These are phyloP conservation scores for Wickerhamomyces sp. DNA, from an alignment of 1,139 yeast genomes.

Conservation along the genomic window DNA sequence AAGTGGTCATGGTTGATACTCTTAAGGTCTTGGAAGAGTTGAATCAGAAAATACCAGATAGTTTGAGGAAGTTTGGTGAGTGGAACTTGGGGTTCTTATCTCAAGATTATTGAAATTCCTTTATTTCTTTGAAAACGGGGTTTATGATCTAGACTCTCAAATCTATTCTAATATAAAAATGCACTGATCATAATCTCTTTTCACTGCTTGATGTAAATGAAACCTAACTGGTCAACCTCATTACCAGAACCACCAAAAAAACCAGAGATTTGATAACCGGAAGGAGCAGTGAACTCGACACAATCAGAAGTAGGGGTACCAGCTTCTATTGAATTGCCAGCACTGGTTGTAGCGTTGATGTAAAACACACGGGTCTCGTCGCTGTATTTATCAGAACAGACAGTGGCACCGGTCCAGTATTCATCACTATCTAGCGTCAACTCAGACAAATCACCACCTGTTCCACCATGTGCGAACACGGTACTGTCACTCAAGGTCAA, in stretches of 20 bases:
- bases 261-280: conserved; percentile 8
- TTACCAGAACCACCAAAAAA: conserved; percentile 8
- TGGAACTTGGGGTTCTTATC: conserved; percentile 29
- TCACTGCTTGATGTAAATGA: conserved; percentile 5
- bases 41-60: conserved; percentile 30
- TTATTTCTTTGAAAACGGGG: too few relatives aligned
- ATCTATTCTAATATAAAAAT: too few relatives aligned
- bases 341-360: conserved; percentile 4
- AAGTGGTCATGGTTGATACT: conserved; percentile 26
- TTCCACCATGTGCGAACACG: conserved; percentile 6
- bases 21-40: conserved; percentile 25
- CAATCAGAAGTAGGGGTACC: conserved; percentile 6
- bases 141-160: too few relatives aligned
- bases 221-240: conserved; percentile 8
- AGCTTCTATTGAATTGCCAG: conserved; percentile 5
- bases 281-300: conserved; percentile 4
- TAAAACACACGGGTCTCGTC: conserved; percentile 3
- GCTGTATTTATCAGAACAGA: conserved; percentile 6
- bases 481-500: conserved; percentile 7
- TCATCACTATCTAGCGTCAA: conserved; percentile 3
- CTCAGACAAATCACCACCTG: conserved; percentile 4
- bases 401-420: conserved; percentile 6
- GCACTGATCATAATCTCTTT: too few relatives aligned
- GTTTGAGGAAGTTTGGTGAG: conserved; percentile 25
- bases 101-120: too few relatives aligned